phyloP scores from a whole-genome alignment of 495 filamentous ascomycete species.

The Trichoderma asperelloides region DNA sequence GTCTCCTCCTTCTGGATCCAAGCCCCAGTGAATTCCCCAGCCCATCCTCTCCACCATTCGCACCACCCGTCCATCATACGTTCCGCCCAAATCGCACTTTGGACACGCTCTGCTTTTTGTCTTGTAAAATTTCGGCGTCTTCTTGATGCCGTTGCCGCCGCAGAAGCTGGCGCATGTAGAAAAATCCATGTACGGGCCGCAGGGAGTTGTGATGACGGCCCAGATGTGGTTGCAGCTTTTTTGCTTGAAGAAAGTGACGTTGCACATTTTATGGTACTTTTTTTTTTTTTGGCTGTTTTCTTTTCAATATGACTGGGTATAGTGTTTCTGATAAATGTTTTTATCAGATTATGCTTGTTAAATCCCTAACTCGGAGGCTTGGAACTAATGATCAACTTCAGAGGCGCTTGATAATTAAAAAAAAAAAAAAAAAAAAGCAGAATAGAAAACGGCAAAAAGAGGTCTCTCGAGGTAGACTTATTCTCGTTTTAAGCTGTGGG shows the following conservation, averaged over 20 bases:
- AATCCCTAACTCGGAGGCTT: neutral
- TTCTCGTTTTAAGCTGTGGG: neutral
- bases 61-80: conserved; percentile 29
- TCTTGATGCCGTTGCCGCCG: neutral
- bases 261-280: conserved; percentile 18
- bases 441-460: too few relatives aligned
- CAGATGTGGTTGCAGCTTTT: conserved; percentile 30
- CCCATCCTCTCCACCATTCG: conserved; percentile 24
- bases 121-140: conserved; percentile 4
- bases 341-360: neutral
- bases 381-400: neutral
- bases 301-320: neutral
- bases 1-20: conserved; percentile 27
- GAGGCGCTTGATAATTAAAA: neutral
- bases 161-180: conserved; percentile 23
- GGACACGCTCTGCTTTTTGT: conserved; percentile 18
- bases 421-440: too few relatives aligned
- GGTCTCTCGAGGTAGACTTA: too few relatives aligned
- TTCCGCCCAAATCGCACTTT: conserved; percentile 17
- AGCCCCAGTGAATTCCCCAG: conserved; percentile 26
- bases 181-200: conserved; percentile 29
- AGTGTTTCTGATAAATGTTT: too few relatives aligned
- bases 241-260: conserved; percentile 25
- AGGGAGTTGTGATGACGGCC: conserved; percentile 25
- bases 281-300: neutral